phyloP scores from a whole-genome alignment of 768 basidiomycete species.

The Lenzites betulinus region DNA sequence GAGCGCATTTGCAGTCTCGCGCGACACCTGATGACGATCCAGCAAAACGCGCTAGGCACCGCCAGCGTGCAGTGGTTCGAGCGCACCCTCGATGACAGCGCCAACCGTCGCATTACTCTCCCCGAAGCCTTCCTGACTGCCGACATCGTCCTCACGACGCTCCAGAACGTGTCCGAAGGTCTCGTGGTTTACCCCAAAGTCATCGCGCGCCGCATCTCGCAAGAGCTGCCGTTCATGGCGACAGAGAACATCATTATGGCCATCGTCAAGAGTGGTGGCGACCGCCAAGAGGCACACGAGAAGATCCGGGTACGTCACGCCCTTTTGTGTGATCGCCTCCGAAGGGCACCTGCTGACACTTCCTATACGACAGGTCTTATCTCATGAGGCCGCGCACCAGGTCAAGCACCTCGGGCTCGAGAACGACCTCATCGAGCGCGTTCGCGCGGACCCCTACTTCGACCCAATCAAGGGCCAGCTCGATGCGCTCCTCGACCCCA shows the following conservation, averaged over 20 bases:
- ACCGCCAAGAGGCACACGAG: conserved; percentile 96
- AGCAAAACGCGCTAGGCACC: conserved; percentile 96
- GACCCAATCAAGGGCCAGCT: conserved; percentile 81
- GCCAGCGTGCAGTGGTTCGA: conserved; percentile 97
- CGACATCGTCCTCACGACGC: conserved; percentile 92
- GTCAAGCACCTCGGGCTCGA: conserved; percentile 94
- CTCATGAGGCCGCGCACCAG: conserved; percentile 91
- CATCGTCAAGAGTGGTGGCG: conserved; percentile 91
- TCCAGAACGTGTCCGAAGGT: conserved; percentile 96
- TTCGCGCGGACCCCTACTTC: conserved; percentile 84
- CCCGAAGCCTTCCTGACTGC: conserved; percentile 97
- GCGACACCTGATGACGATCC: conserved; percentile 94
- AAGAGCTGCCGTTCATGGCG: conserved; percentile 99
- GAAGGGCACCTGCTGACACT: conserved; percentile 20
- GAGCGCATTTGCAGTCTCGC: conserved; percentile 96
- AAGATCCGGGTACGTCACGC: conserved; percentile 71
- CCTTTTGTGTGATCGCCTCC: conserved; percentile 51
- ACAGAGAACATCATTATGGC: conserved; percentile 99
- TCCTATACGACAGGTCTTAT: conserved; percentile 61
- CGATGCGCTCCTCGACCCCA: conserved; percentile 78
- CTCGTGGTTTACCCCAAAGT: conserved; percentile 99
- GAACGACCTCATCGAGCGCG: conserved; percentile 93
- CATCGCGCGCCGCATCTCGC: conserved; percentile 86
- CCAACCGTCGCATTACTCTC: conserved; percentile 93
- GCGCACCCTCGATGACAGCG: conserved; percentile 96